Conservation (phyloP, 2,329 filamentous ascomycete species). For the Aspergillus sp. region DNA sequence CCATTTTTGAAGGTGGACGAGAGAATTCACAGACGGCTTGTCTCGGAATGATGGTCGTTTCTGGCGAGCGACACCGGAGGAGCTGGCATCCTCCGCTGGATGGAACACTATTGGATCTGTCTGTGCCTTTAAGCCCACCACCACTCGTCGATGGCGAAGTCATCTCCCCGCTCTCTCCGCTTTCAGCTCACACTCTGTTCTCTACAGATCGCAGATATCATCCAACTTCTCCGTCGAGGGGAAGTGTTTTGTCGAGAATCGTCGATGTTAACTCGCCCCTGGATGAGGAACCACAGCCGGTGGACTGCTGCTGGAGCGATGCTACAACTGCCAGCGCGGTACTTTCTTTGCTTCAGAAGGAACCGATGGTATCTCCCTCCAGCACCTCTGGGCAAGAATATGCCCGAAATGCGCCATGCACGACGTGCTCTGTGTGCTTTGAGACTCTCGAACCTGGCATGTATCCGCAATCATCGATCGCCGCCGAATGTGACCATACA, state of each 20-base stretch:
- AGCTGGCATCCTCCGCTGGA: neutral
- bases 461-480: conserved; percentile 21
- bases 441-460: conserved; percentile 9
- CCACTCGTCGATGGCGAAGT: neutral
- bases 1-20: neutral
- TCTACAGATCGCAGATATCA: neutral
- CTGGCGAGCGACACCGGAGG: neutral
- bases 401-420: neutral
- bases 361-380: conserved; percentile 14
- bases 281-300: neutral
- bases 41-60: neutral
- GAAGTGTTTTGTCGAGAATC: neutral
- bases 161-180: conserved; percentile 1
- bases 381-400: neutral
- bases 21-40: neutral
- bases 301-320: conserved; percentile 23
- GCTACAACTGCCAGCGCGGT: conserved; percentile 23
- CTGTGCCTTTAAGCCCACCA: neutral
- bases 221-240: neutral
- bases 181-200: neutral
- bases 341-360: conserved; percentile 24
- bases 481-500: conserved; percentile 23
- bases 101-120: neutral
- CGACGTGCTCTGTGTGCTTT: conserved; percentile 22
- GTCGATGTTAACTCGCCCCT: neutral